Conservation (phyloP, 1,284 basidiomycete genomes). For the Cryptococcus maquisensis region DNA sequence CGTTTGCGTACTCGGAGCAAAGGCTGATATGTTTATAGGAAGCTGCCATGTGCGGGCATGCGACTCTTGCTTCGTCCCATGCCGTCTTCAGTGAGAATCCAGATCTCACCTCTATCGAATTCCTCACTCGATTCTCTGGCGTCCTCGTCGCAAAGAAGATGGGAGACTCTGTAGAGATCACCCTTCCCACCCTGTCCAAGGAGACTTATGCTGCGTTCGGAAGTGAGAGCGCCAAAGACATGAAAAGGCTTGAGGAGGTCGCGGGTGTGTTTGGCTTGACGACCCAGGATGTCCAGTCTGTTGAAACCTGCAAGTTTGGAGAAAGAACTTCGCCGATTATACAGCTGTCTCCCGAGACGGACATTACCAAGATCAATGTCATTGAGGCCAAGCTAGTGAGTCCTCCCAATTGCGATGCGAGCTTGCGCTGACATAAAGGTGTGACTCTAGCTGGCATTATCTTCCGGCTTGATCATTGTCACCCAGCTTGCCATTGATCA, state of each 20-base stretch:
- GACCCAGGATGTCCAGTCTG: constrained; percentile 8
- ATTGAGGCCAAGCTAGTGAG: constrained; percentile 22
- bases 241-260: not conserved
- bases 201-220: not conserved
- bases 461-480: constrained; percentile 16
- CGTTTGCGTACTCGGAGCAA: not conserved
- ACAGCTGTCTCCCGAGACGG: constrained; percentile 16
- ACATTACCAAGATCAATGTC: constrained; percentile 16
- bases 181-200: constrained; percentile 5
- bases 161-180: constrained; percentile 4
- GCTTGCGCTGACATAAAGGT: not conserved
- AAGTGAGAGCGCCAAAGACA: not conserved
- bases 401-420: not conserved
- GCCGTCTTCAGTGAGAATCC: constrained; percentile 30
- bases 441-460: not conserved
- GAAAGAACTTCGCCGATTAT: constrained; percentile 14
- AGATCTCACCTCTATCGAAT: constrained; percentile 9
- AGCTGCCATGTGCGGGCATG: constrained; percentile 39
- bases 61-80: constrained; percentile 34
- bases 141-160: constrained; percentile 17
- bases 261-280: constrained; percentile 7
- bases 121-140: constrained; percentile 34
- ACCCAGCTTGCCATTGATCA: constrained; percentile 20
- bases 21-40: constrained; percentile 19
- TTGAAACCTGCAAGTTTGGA: constrained; percentile 16